Evolutionary conservation across 2,329 filamentous ascomycete genomes (phyloP).

Genomic region (Elsinoe perseae): DNA sequence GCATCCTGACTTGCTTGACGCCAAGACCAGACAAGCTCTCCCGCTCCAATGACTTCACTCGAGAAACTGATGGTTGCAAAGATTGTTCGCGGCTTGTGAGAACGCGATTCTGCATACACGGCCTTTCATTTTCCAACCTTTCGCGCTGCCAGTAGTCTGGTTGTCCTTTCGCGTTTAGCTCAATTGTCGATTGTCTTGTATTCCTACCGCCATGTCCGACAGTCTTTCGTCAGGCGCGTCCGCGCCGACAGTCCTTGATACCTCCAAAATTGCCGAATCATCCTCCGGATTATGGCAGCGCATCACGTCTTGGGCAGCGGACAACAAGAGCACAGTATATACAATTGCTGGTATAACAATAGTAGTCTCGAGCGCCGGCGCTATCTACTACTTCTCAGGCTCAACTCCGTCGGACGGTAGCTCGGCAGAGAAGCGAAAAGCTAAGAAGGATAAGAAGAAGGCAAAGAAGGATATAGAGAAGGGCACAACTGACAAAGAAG

Average conservation of each 20-base stretch:
- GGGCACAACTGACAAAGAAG: slow-evolving; percentile 23
- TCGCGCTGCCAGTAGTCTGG: neutral
- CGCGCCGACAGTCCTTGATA: slow-evolving; percentile 11
- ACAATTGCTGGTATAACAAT: slow-evolving; percentile 92
- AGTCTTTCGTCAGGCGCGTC: slow-evolving; percentile 17
- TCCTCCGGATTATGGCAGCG: slow-evolving; percentile 79
- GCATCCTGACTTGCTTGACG: neutral
- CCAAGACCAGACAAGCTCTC: slow-evolving; percentile 7
- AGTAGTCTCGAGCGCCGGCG: slow-evolving; percentile 82
- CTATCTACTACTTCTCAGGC: slow-evolving; percentile 75
- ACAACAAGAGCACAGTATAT: slow-evolving; percentile 93
- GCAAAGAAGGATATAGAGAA: slow-evolving; percentile 56
- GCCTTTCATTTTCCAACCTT: neutral
- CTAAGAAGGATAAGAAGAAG: slow-evolving; percentile 85
- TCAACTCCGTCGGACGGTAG: slow-evolving; percentile 34
- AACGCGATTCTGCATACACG: neutral
- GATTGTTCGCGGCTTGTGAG: neutral
- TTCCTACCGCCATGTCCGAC: slow-evolving; percentile 1
- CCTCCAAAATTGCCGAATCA: slow-evolving; percentile 33
- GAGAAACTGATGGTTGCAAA: slow-evolving; percentile 6
- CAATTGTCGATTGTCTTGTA: neutral
- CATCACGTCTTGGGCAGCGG: slow-evolving; percentile 81
- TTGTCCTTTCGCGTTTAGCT: too few species aligned
- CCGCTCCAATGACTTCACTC: slow-evolving; percentile 14
- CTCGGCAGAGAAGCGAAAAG: slow-evolving; percentile 57